Percentiles rank a stretch among this genome's conserved stretches.
Evolutionary conservation across 495 filamentous ascomycete species (phyloP).

Genomic region (Trichoderma gamsii): DNA sequence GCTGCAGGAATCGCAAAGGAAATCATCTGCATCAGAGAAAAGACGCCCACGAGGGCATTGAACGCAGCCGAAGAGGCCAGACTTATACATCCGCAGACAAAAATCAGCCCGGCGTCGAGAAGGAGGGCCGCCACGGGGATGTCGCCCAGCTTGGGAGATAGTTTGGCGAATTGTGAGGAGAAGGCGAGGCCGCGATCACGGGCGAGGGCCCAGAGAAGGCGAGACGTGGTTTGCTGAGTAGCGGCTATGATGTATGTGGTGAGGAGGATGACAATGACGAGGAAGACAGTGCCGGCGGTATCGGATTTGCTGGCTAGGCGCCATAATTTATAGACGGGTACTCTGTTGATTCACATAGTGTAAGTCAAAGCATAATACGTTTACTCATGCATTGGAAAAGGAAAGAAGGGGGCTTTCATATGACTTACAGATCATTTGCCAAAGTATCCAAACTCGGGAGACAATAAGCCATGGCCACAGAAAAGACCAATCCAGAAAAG

Average conservation of each 20-base stretch:
- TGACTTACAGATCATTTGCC: not conserved
- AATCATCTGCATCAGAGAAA: not conserved
- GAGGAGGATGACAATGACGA: not conserved
- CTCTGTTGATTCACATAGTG: not conserved
- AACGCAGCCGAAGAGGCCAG: not conserved
- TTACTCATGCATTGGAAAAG: not conserved
- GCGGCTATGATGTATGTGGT: not conserved
- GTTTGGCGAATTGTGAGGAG: not conserved
- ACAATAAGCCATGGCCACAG: constrained; percentile 1
- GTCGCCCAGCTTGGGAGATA: not conserved
- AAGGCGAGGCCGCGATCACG: not conserved
- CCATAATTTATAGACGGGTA: not conserved
- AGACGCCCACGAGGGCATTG: not conserved
- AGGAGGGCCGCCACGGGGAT: not conserved
- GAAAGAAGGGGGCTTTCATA: not conserved
- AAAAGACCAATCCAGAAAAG: constrained; percentile 6
- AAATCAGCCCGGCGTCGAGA: not conserved
- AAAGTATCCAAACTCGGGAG: not conserved
- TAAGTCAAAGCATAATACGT: not conserved
- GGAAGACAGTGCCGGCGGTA: not conserved
- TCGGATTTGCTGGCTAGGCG: not conserved
- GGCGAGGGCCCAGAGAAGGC: not conserved
- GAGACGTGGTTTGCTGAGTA: constrained; percentile 1
- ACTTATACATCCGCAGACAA: not conserved
- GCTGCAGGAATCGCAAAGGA: not conserved